phyloP scores from a whole-genome alignment of 1,139 yeast genomes.

The Schizosaccharomyces versatilis region DNA sequence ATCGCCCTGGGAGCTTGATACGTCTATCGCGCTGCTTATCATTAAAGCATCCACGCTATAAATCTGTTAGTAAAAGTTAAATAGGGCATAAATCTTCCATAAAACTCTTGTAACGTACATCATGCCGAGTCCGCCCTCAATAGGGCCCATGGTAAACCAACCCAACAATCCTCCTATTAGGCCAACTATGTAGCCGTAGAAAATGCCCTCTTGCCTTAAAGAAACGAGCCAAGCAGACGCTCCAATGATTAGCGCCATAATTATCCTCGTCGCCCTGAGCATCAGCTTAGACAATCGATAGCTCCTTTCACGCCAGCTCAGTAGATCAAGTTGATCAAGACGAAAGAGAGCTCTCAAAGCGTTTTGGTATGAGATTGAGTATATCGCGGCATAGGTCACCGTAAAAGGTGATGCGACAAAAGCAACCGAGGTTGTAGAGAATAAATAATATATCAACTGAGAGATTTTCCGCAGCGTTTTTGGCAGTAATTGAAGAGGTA shows the following conservation, averaged over 20 bases:
- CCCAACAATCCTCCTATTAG: constrained; percentile 23
- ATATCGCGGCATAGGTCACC: constrained; percentile 21
- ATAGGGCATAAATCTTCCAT: neutral
- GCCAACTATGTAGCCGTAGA: constrained; percentile 24
- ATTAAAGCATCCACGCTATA: constrained; percentile 20
- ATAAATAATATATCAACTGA: constrained; percentile 14
- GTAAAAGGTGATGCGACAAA: constrained; percentile 21
- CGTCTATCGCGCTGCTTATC: constrained; percentile 21
- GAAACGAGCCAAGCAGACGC: constrained; percentile 24
- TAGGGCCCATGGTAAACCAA: constrained; percentile 25
- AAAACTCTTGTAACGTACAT: constrained; percentile 11
- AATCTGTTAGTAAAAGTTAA: neutral
- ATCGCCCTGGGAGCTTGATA: constrained; percentile 2
- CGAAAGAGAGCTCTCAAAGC: constrained; percentile 18
- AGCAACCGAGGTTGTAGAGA: constrained; percentile 17
- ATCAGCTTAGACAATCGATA: constrained; percentile 21
- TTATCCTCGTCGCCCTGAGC: constrained; percentile 21
- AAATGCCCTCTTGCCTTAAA: constrained; percentile 17
- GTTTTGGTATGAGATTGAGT: constrained; percentile 17
- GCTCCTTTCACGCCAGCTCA: constrained; percentile 12
- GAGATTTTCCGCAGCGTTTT: constrained; percentile 15
- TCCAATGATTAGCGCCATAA: constrained; percentile 21
- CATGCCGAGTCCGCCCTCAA: constrained; percentile 24
- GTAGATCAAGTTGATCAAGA: constrained; percentile 9
- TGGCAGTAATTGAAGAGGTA: constrained; percentile 22